Conservation (phyloP, 768 basidiomycete genomes). For the Phylloporus arenicola region DNA sequence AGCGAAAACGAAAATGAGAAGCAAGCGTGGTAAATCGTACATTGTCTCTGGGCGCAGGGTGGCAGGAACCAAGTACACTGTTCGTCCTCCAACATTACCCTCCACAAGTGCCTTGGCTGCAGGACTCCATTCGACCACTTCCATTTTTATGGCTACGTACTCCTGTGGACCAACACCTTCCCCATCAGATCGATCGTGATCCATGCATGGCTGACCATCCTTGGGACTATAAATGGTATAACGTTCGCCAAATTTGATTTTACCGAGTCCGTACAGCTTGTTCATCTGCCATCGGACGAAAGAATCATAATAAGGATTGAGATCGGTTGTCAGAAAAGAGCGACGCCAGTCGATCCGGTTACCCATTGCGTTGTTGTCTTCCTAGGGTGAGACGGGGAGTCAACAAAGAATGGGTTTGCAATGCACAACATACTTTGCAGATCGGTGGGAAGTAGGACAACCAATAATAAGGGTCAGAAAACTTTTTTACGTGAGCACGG, state of each 20-base stretch:
- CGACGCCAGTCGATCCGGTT: constrained; percentile 97
- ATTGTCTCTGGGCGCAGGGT: constrained; percentile 96
- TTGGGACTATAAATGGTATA: constrained; percentile 99
- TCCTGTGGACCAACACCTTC: constrained; percentile 95
- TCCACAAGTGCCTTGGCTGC: constrained; percentile 60
- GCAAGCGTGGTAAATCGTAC: constrained; percentile 39
- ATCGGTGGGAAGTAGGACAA: constrained; percentile 93
- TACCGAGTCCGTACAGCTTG: constrained; percentile 77
- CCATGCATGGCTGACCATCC: constrained; percentile 99
- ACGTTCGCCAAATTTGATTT: constrained; percentile 97
- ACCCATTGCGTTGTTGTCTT: constrained; percentile 83
- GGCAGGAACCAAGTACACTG: constrained; percentile 90
- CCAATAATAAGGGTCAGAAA: constrained; percentile 95
- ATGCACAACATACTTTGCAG: constrained; percentile 55
- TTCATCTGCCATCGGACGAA: constrained; percentile 99
- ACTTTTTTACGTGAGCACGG: constrained; percentile 86
- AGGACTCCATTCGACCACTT: constrained; percentile 79
- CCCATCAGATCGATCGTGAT: constrained; percentile 94
- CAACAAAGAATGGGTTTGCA: neutral
- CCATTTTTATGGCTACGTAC: constrained; percentile 93
- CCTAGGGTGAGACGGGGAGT: constrained; percentile 24
- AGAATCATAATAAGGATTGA: constrained; percentile 94
- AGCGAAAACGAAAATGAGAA: neutral
- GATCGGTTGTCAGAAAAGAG: constrained; percentile 88
- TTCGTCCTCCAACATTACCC: constrained; percentile 67